These are phyloP conservation scores for Hypoxylon fragiforme DNA, from an alignment of 495 filamentous ascomycete genomes.

Conservation along the genomic window DNA sequence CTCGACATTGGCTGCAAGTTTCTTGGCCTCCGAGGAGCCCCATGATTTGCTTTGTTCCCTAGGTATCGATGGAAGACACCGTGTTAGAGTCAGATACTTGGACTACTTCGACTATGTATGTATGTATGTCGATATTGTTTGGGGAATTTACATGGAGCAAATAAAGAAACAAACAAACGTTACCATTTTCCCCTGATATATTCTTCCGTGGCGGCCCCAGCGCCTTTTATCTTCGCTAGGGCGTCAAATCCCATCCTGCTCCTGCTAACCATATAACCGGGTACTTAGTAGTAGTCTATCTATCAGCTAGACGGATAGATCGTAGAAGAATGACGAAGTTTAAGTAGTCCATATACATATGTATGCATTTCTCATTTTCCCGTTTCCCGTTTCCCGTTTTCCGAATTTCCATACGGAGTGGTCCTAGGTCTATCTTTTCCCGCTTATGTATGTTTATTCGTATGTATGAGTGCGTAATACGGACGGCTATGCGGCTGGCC, in stretches of 20 bases:
- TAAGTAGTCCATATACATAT: too few relatives aligned
- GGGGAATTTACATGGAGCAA: too few relatives aligned
- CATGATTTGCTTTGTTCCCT: conserved; percentile 20
- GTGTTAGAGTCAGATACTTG: too few relatives aligned
- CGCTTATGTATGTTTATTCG: neutral
- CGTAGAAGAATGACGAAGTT: too few relatives aligned
- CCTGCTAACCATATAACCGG: neutral
- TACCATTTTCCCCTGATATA: conserved; percentile 32
- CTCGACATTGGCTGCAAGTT: conserved; percentile 4
- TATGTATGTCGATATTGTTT: too few relatives aligned
- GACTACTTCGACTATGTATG: too few relatives aligned
- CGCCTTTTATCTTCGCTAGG: conserved; percentile 19
- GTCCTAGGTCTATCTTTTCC: neutral
- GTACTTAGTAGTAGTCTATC: neutral
- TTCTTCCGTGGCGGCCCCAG: conserved; percentile 13
- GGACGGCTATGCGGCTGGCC: too few relatives aligned
- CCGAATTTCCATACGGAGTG: neutral
- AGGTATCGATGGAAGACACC: neutral
- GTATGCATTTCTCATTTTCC: too few relatives aligned
- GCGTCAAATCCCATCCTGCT: conserved; percentile 24
- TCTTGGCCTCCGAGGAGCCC: neutral
- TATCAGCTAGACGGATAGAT: neutral
- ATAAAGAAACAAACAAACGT: neutral
- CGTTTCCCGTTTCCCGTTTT: too few relatives aligned
- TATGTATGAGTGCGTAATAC: neutral